Conservation (phyloP, 495 filamentous ascomycete genomes). For the Aspergillus cristatus region DNA sequence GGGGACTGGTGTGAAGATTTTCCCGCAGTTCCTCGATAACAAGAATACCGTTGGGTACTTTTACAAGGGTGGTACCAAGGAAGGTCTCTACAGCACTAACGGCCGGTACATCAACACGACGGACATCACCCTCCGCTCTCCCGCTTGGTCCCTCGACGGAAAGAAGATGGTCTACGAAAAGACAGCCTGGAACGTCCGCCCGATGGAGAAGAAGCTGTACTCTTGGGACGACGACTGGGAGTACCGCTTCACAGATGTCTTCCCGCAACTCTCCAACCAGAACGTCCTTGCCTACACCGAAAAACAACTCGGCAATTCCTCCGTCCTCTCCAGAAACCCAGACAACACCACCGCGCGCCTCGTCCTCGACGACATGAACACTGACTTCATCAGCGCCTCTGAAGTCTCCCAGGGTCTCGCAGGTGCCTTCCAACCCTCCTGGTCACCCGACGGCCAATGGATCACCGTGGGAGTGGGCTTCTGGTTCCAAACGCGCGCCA, state of each 20-base stretch:
- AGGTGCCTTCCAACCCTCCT: conserved; percentile 20
- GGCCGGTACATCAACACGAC: conserved; percentile 11
- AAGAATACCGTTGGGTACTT: conserved; percentile 14
- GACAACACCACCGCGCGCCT: conserved; percentile 4
- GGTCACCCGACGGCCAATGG: conserved; percentile 21
- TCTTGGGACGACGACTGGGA: conserved; percentile 25
- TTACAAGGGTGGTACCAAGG: conserved; percentile 11
- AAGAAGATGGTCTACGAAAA: conserved; percentile 23
- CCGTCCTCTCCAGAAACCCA: conserved; percentile 12
- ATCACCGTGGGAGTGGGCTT: conserved; percentile 22
- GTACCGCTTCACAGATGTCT: conserved; percentile 27
- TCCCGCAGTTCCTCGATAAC: conserved; percentile 16
- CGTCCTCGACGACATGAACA: conserved; percentile 8
- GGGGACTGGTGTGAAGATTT: conserved; percentile 15
- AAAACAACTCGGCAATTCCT: conserved; percentile 22
- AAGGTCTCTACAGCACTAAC: conserved; percentile 15
- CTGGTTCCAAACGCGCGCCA: conserved; percentile 20
- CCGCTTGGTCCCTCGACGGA: conserved; percentile 20
- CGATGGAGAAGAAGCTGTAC: conserved; percentile 19
- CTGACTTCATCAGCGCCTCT: conserved; percentile 3
- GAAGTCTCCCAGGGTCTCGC: conserved; percentile 9
- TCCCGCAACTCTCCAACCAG: conserved; percentile 16
- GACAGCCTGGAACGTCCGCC: conserved; percentile 13
- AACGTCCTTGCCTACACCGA: conserved; percentile 17
- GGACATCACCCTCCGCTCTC: conserved; percentile 12